phyloP scores from a whole-genome alignment of 306 rosid genomes.

The Styphnolobium japonicum region DNA sequence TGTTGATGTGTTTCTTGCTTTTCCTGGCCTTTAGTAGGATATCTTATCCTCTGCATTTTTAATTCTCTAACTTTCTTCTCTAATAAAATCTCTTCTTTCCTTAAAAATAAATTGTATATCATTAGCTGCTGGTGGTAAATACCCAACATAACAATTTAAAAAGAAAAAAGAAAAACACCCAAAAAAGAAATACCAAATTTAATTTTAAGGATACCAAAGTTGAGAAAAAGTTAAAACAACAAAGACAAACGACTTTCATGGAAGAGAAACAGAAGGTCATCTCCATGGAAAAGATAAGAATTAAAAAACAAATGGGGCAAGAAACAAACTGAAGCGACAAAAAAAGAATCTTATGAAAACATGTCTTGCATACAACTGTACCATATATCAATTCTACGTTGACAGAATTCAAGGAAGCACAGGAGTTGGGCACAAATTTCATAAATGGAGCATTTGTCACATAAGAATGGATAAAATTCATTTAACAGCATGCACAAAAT shows the following conservation, averaged over 20 bases:
- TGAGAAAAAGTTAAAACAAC: neutral
- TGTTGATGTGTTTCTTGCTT: neutral
- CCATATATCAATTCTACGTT: neutral
- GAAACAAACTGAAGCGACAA: neutral
- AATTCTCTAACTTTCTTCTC: neutral
- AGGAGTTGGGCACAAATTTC: neutral
- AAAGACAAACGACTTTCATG: neutral
- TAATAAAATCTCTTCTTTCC: neutral
- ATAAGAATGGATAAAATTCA: neutral
- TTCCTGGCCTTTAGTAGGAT: neutral
- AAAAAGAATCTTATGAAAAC: neutral
- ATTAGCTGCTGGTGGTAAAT: neutral
- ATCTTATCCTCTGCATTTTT: neutral
- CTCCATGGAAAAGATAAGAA: neutral
- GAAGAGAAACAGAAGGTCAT: neutral
- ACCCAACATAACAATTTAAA: neutral
- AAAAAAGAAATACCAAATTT: neutral
- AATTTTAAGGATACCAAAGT: neutral
- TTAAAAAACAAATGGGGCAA: neutral
- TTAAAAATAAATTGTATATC: neutral
- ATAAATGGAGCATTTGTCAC: neutral
- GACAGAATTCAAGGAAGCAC: constrained; percentile 6
- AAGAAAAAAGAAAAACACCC: neutral
- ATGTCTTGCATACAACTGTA: neutral
- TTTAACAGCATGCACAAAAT: neutral